Evolutionary conservation across 2,329 filamentous ascomycete genomes (phyloP).

Genomic region (Neofusicoccum laricinum): DNA sequence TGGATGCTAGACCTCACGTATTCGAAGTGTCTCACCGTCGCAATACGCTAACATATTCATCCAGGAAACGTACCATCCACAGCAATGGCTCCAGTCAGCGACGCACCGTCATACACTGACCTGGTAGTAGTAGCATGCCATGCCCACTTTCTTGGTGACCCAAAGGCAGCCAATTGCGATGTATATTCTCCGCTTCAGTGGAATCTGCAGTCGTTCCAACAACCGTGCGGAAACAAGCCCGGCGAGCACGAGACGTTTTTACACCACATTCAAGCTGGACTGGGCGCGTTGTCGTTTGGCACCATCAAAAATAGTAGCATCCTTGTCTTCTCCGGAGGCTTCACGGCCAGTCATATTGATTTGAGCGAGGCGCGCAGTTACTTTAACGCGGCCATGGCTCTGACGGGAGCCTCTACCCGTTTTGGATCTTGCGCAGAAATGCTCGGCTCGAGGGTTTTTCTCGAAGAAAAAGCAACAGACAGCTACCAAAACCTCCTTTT

Average conservation of each 20-base stretch:
- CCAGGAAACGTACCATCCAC: background rate
- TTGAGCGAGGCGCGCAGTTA: constrained; percentile 37
- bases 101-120: constrained; percentile 32
- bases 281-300: constrained; percentile 50
- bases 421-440: constrained; percentile 20
- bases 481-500: constrained; percentile 84
- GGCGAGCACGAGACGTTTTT: constrained; percentile 78
- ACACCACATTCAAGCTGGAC: constrained; percentile 67
- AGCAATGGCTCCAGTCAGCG: background rate
- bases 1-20: no score
- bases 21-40: no score
- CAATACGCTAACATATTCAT: no score
- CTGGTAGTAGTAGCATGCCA: constrained; percentile 83
- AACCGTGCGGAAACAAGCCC: constrained; percentile 37
- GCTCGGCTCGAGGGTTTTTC: constrained; percentile 47
- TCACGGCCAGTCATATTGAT: constrained; percentile 30
- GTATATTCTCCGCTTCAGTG: constrained; percentile 44
- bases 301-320: constrained; percentile 43
- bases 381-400: constrained; percentile 30
- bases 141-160: constrained; percentile 64
- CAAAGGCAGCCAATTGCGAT: constrained; percentile 27
- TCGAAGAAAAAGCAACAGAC: constrained; percentile 74
- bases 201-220: constrained; percentile 74
- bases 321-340: constrained; percentile 71
- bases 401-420: constrained; percentile 22